Evolutionary conservation across 2,329 filamentous ascomycete genomes (phyloP).

Genomic region (Domatiomyces catenatus): DNA sequence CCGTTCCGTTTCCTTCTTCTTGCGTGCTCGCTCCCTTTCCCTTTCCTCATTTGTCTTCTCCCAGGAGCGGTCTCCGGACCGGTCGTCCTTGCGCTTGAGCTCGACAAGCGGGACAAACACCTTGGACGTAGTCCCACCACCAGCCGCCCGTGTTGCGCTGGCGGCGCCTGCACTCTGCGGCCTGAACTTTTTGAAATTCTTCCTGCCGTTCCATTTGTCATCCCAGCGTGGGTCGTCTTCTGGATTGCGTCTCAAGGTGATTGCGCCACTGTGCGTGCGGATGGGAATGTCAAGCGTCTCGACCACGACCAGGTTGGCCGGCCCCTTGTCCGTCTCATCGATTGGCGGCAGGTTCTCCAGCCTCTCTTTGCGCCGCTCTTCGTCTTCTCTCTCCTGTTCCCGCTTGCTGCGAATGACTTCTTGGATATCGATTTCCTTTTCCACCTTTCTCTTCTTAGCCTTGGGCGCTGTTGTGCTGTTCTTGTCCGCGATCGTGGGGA

Average conservation of each 20-base stretch:
- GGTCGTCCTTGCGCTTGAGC: constrained; percentile 54
- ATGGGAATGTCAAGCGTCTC: constrained; percentile 55
- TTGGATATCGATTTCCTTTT: constrained; percentile 51
- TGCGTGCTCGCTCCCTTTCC: constrained; percentile 17
- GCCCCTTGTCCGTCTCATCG: constrained; percentile 53
- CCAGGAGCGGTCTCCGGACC: constrained; percentile 65
- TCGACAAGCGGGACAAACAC: constrained; percentile 59
- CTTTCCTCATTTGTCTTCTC: constrained; percentile 25
- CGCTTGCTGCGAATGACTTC: constrained; percentile 43
- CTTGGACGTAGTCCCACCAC: constrained; percentile 24
- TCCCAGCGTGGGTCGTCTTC: constrained; percentile 57
- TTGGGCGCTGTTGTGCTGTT: constrained; percentile 15
- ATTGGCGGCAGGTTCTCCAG: constrained; percentile 27
- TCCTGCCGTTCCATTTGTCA: constrained; percentile 78
- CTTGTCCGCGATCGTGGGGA: constrained; percentile 1
- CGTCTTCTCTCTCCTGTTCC: constrained; percentile 43
- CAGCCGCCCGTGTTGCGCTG: constrained; percentile 12
- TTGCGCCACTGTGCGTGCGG: constrained; percentile 20
- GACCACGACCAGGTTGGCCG: constrained; percentile 50
- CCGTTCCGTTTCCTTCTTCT: constrained; percentile 18
- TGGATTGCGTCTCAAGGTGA: constrained; percentile 9
- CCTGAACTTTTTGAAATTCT: constrained; percentile 87
- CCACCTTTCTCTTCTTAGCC: constrained; percentile 28
- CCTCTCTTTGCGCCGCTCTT: constrained; percentile 32
- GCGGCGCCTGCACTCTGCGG: constrained; percentile 36